These are phyloP conservation scores for Phoma sp. DNA, from an alignment of 2,329 filamentous ascomycete genomes.

Conservation along the genomic window DNA sequence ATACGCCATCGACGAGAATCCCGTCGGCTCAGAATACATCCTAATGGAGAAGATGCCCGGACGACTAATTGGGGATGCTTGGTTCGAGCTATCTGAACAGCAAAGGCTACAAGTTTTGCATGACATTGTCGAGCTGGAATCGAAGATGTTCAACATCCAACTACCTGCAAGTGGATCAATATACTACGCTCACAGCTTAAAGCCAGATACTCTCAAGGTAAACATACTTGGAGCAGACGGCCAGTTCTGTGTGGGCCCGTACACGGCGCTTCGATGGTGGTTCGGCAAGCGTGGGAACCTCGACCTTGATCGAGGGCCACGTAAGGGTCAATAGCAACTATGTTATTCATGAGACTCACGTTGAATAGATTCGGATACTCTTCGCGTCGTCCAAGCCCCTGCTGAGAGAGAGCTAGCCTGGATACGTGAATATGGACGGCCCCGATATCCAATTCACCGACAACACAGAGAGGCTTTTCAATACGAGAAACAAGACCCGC, in stretches of 20 bases:
- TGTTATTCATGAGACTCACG: background rate
- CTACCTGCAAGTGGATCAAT: slow-evolving; percentile 37
- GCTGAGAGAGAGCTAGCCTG: slow-evolving; percentile 36
- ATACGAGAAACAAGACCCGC: slow-evolving; percentile 32
- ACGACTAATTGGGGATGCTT: slow-evolving; percentile 27
- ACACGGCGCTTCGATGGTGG: slow-evolving; percentile 29
- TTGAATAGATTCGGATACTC: slow-evolving; percentile 22
- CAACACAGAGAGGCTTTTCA: slow-evolving; percentile 30
- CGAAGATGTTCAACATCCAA: slow-evolving; percentile 25
- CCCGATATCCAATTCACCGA: slow-evolving; percentile 29
- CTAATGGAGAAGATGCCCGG: slow-evolving; percentile 41
- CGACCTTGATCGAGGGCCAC: slow-evolving; percentile 31
- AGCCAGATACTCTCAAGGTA: slow-evolving; percentile 12
- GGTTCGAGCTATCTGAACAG: slow-evolving; percentile 29
- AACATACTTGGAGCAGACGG: slow-evolving; percentile 19
- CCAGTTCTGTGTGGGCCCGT: slow-evolving; percentile 34
- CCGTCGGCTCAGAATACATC: slow-evolving; percentile 41
- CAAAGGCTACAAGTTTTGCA: slow-evolving; percentile 27
- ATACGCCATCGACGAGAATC: slow-evolving; percentile 29
- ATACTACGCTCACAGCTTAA: slow-evolving; percentile 18
- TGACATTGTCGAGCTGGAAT: slow-evolving; percentile 29
- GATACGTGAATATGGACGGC: slow-evolving; percentile 28
- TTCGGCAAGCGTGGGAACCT: slow-evolving; percentile 24
- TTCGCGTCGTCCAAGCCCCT: slow-evolving; percentile 25
- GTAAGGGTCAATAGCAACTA: slow-evolving; percentile 21